A percentile compares a stretch with the other conserved stretches of the same genome.
These are phyloP conservation scores for Santalum album DNA, from an alignment of 164 flowering plant genomes.

Conservation along the genomic window DNA sequence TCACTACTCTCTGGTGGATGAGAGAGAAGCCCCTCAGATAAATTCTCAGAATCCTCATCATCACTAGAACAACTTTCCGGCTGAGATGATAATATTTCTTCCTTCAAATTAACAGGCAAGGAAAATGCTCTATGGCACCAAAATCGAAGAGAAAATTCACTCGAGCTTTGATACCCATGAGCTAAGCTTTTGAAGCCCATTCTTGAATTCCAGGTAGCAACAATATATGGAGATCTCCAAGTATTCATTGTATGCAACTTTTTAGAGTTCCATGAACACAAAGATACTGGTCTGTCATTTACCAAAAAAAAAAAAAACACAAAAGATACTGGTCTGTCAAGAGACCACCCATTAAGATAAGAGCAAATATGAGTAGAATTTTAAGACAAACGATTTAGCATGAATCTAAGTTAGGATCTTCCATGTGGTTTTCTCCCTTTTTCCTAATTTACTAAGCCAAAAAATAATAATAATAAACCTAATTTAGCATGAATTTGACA, in stretches of 20 bases:
- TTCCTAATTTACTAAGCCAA: background rate
- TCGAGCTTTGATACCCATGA: slow-evolving; percentile 10
- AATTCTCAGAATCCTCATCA: slow-evolving; percentile 17
- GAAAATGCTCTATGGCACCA: slow-evolving; percentile 17
- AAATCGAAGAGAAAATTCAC: slow-evolving; percentile 2
- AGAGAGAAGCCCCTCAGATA: slow-evolving; percentile 20
- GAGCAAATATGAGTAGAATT: background rate
- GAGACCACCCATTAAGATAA: slow-evolving; percentile 23
- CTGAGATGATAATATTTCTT: slow-evolving; percentile 24
- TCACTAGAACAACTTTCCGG: slow-evolving; percentile 18
- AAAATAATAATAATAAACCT: no score
- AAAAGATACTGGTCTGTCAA: slow-evolving; percentile 17
- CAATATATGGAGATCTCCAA: slow-evolving; percentile 9
- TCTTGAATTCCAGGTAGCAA: slow-evolving; percentile 12
- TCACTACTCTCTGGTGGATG: slow-evolving; percentile 29
- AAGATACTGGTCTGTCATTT: slow-evolving; percentile 16
- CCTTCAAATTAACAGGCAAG: slow-evolving; percentile 22
- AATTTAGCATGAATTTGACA: no score
- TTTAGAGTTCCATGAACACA: slow-evolving; percentile 19
- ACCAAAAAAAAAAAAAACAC: no score
- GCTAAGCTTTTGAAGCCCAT: slow-evolving; percentile 9
- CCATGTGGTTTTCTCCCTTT: no score
- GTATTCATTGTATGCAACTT: slow-evolving; percentile 11
- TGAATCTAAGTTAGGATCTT: no score
- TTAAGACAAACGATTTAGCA: background rate